These are phyloP conservation scores for Lunularia cruciata DNA, from an alignment of 225 moss, liverwort and hornwort genomes.

Conservation along the genomic window DNA sequence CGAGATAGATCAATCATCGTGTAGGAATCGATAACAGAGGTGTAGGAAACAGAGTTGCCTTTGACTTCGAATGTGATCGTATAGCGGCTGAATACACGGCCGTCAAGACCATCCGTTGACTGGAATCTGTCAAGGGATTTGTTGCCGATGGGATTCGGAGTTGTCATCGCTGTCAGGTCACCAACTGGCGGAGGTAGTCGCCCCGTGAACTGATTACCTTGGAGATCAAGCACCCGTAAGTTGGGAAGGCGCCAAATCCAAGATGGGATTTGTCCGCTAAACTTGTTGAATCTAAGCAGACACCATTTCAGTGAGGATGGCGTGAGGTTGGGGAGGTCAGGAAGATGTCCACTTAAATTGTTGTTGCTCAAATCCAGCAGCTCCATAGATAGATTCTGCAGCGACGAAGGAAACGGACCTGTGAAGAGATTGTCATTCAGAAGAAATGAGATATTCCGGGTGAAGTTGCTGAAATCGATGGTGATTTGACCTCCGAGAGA, in stretches of 20 bases:
- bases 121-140: too few species aligned
- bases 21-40: slow-evolving; percentile 17
- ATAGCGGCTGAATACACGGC: too few species aligned
- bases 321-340: not conserved
- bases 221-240: slow-evolving; percentile 22
- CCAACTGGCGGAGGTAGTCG: not conserved
- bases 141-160: too few species aligned
- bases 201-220: slow-evolving; percentile 3
- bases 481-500: not conserved
- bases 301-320: not conserved
- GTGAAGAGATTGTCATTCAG: slow-evolving; percentile 7
- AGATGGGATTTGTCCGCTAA: slow-evolving; percentile 18
- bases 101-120: too few species aligned
- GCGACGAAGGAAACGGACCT: slow-evolving; percentile 17
- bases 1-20: slow-evolving; percentile 37
- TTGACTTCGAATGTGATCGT: slow-evolving; percentile 27
- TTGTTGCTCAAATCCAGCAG: slow-evolving; percentile 17
- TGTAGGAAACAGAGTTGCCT: slow-evolving; percentile 12
- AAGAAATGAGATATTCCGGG: not conserved
- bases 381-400: slow-evolving; percentile 5
- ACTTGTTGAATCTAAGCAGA: slow-evolving; percentile 10
- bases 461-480: not conserved
- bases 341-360: slow-evolving; percentile 17
- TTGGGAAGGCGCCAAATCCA: slow-evolving; percentile 20
- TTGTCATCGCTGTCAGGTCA: too few species aligned